Base-by-base conservation (phyloP, 1,284 basidiomycete genomes). In the Puccinia coronata region DNA sequence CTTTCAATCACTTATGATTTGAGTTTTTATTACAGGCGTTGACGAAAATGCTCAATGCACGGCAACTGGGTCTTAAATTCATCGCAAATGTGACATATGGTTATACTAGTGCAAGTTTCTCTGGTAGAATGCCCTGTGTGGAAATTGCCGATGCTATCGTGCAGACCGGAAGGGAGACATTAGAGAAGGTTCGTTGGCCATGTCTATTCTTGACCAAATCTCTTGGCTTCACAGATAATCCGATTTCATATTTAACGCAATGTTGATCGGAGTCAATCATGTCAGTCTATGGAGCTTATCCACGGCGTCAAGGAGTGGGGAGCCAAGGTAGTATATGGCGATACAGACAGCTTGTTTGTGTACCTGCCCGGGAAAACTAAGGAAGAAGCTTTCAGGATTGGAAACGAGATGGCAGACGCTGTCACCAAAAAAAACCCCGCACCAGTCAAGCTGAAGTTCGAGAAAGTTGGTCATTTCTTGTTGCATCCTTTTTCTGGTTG, bases 111-210 rank as follows among this genome's bases (percentile, higher is more conserved):
- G 96, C 96, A 0, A 92, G 92, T 1, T 98, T 91, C 85, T 98
- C 95, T 23, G 96, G 97, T 2, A 89, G 96, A 69, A 99, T 99
- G 97, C 96, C 97, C 25, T 95, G 94, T 28, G 96, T 98, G 25
- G 96, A 98, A 87, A 94, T 99, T 55, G 97, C 96, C 0, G 96
- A 99, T 85, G 94, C 94, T 79, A 98, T 99, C 83, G 96, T 99
- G 0, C 96, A 98, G 87, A 95, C 91, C 28, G 96, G 96, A 1
- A 89, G 96, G 53, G 96, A 98, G 87, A 98, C 95, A 0, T 88
- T 99, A 25, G 96, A 98, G 86, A 94, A 95, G 89, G 94, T 92
- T 51, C 12, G 86, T 83, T 28, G n/a, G n/a, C n/a, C 2, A 34
- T 74, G 59, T 14, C 12, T 53, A 55, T 77, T 18, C 3, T 41